Base-by-base conservation (phyloP, 164 flowering plant genomes). In the Chloranthus sessilifolius region DNA sequence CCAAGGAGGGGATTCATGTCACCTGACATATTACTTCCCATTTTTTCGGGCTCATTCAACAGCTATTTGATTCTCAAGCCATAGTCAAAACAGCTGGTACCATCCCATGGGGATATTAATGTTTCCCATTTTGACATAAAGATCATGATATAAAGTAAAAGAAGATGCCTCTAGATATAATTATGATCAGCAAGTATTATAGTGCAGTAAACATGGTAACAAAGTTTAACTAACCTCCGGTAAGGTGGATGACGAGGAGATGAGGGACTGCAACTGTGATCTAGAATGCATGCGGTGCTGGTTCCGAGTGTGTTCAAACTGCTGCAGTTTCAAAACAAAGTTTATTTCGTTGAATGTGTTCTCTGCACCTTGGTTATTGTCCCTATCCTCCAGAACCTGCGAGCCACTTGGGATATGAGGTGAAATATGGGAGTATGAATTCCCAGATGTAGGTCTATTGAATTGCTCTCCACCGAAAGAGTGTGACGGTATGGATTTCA, bases 401-500 rank as follows among this genome's bases (percentile, higher is more conserved):
- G 43, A 24, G 38, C 50, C 73, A 30, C 64, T 34, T 21, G 63
- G 55, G 25, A 50, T 58, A 36, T 50, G 60, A 55, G 53, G 42
- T 36, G 49, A 50, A 33, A 53, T 37, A 33, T 61, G 60, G 0
- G 64, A 39, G 50, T 62, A 47, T 7, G 58, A 55, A 33, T 54
- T 61, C 34, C 61, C 74, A 22, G 66, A 54, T 10, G 58, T 23
- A 14, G 67, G 47, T 29, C 36, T 50, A 50, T 50, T 71, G 40
- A 74, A 15, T 47, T 76, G 85, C 49, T 80, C 88, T 31, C 72
- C 72, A 50, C 46, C 76, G 57, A 86, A 74, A 28, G 83, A 70
- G 63, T 67, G 75, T 17, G 95, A 57, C 47, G 95, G 96, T 12
- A 92, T 85, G 27, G 95, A 77, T 66, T 69, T 86, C 53, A 92